Conservation (phyloP, 495 filamentous ascomycete species). For the Cenococcum geophilum region DNA sequence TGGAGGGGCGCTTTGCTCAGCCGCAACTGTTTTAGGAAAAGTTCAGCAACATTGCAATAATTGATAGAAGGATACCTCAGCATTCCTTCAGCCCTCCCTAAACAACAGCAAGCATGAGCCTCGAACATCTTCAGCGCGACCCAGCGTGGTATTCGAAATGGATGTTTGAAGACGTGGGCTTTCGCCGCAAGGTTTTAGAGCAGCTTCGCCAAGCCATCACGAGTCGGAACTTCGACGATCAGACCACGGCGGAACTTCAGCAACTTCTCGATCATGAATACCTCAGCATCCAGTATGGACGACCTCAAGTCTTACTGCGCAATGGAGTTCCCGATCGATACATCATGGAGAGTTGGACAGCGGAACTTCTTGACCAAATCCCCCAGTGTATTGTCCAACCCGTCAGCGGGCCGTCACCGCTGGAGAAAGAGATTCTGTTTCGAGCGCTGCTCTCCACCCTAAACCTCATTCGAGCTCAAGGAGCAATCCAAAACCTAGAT, state of each 20-base stretch:
- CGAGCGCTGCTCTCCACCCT: not conserved
- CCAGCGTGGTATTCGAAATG: not conserved
- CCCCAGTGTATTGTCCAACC: not conserved
- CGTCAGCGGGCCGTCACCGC: not conserved
- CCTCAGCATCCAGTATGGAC: slow-evolving; percentile 4
- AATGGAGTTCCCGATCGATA: not conserved
- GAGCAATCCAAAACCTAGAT: not conserved
- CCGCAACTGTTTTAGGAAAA: too few relatives aligned
- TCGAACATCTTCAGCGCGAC: not conserved
- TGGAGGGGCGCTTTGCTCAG: too few relatives aligned
- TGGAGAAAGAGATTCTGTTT: not conserved
- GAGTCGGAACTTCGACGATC: not conserved
- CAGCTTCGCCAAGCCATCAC: not conserved
- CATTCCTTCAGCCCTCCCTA: not conserved
- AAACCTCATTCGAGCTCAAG: slow-evolving; percentile 1
- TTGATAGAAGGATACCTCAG: not conserved
- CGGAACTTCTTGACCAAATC: not conserved
- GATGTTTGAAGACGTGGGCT: not conserved
- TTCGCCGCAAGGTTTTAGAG: not conserved
- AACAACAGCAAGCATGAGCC: not conserved
- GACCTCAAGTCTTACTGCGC: not conserved
- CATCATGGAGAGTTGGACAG: not conserved
- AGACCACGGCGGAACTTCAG: not conserved
- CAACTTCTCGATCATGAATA: slow-evolving; percentile 4
- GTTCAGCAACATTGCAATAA: not conserved